Conservation (phyloP, 108 stramenopile species). For the Mediolabrus comicus region DNA sequence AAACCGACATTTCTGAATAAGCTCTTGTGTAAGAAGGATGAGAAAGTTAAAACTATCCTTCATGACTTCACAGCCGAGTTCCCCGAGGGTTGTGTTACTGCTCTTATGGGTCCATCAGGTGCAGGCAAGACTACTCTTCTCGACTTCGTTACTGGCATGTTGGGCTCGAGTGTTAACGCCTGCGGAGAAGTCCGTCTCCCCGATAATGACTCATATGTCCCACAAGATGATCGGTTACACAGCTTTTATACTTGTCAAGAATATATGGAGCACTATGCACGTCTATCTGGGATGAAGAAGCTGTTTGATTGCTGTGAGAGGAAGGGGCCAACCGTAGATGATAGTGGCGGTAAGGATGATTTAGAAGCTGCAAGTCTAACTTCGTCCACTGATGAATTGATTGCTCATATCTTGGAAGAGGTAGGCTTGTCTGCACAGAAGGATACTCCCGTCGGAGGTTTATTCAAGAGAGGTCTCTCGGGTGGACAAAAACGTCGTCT, state of each 20-base stretch:
- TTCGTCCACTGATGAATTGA: conserved; percentile 6
- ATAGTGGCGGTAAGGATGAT: not conserved
- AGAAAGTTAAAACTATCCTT: conserved; percentile 12
- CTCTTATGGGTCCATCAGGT: conserved; percentile 26
- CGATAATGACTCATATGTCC: conserved; percentile 47
- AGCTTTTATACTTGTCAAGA: conserved; percentile 50
- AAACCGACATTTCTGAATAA: conserved; percentile 1
- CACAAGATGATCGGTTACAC: conserved; percentile 63
- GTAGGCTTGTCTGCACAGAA: conserved; percentile 58
- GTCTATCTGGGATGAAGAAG: conserved; percentile 27
- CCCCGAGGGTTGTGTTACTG: conserved; percentile 23
- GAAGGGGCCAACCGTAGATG: not conserved
- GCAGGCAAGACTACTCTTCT: conserved; percentile 22
- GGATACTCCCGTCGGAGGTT: conserved; percentile 63
- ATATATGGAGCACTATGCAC: conserved; percentile 58
- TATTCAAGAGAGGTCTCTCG: conserved; percentile 67
- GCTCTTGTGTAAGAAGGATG: not conserved
- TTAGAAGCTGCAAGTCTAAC: not conserved
- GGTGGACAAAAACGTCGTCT: conserved; percentile 84
- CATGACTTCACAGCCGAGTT: conserved; percentile 11
- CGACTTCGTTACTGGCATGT: conserved; percentile 13
- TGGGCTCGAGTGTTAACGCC: conserved; percentile 5
- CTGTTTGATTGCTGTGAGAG: conserved; percentile 4
- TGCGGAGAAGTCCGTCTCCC: conserved; percentile 12
- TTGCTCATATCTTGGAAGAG: conserved; percentile 36